These are phyloP conservation scores for Candida suzukii DNA, from an alignment of 805 yeast genomes.

Conservation along the genomic window DNA sequence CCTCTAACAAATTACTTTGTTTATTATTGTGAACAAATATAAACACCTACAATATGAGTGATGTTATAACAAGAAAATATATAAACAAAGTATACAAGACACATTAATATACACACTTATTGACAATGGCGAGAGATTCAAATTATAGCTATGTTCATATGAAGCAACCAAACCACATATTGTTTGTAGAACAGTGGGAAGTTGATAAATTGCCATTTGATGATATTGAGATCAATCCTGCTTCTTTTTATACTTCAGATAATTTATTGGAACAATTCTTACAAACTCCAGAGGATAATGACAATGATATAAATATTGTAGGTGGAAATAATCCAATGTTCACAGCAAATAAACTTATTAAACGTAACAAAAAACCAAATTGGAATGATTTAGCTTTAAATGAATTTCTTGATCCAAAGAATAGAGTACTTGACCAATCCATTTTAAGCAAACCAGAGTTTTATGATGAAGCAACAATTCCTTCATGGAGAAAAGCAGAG, in stretches of 20 bases:
- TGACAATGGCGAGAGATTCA: constrained; percentile 20
- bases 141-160: constrained; percentile 22
- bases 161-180: constrained; percentile 21
- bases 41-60: no score
- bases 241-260: constrained; percentile 8
- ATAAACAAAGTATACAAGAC: no score
- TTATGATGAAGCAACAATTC: constrained; percentile 3
- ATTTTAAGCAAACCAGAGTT: constrained; percentile 15
- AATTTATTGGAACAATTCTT: constrained; percentile 22
- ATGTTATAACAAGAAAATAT: no score
- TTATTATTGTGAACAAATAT: no score
- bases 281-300: constrained; percentile 19
- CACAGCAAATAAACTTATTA: constrained; percentile 18
- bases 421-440: constrained; percentile 16
- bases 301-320: constrained; percentile 16
- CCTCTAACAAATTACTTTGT: no score
- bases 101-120: background rate
- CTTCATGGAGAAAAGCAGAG: background rate
- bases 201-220: constrained; percentile 23
- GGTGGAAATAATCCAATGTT: constrained; percentile 20
- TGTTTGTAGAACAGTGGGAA: constrained; percentile 26
- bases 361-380: constrained; percentile 19
- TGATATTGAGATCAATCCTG: constrained; percentile 22
- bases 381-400: constrained; percentile 24
- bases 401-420: constrained; percentile 12